Percentiles rank a stretch among this genome's conserved stretches.
Evolutionary conservation across 768 basidiomycete species (phyloP).

Genomic region (Hebeloma cylindrosporum): DNA sequence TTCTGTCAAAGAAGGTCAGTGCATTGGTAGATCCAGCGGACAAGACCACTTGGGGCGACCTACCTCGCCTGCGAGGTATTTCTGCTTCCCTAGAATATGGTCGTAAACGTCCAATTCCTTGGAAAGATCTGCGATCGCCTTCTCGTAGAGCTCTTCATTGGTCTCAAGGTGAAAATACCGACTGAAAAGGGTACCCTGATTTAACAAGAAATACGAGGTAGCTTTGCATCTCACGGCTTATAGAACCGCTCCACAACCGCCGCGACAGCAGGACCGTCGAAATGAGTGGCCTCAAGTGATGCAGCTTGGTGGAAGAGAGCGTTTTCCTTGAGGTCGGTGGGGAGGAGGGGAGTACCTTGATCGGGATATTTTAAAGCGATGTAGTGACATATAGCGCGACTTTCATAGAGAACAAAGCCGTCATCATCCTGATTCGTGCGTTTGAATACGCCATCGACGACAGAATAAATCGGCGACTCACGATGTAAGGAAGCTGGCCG

Average conservation of each 20-base stretch:
- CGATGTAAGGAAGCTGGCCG: conserved; percentile 55
- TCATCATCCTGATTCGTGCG: conserved; percentile 43
- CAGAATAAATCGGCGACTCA: conserved; percentile 21
- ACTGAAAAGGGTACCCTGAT: background rate
- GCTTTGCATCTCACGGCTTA: conserved; percentile 36
- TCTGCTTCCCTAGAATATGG: too few relatives aligned
- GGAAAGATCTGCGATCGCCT: too few relatives aligned
- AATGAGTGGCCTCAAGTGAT: conserved; percentile 48
- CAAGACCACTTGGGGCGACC: too few relatives aligned
- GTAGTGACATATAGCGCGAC: conserved; percentile 55
- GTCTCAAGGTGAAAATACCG: background rate
- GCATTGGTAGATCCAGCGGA: too few relatives aligned
- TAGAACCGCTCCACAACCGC: conserved; percentile 47
- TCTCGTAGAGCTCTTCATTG: too few relatives aligned
- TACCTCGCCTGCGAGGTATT: too few relatives aligned
- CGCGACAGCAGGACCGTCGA: conserved; percentile 33
- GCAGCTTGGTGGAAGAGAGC: conserved; percentile 41
- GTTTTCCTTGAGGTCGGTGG: conserved; percentile 32
- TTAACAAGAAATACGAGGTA: background rate
- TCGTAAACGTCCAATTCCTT: too few relatives aligned
- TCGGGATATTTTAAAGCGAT: conserved; percentile 46
- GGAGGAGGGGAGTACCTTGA: conserved; percentile 49
- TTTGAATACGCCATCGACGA: background rate
- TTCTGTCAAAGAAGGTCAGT: conserved; percentile 28
- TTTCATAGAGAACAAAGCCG: conserved; percentile 56